Percentiles rank a stretch among this genome's conserved stretches.
Evolutionary conservation across 352 stramenopile genomes (phyloP).

Genomic region (Phytopythium oedochilum): DNA sequence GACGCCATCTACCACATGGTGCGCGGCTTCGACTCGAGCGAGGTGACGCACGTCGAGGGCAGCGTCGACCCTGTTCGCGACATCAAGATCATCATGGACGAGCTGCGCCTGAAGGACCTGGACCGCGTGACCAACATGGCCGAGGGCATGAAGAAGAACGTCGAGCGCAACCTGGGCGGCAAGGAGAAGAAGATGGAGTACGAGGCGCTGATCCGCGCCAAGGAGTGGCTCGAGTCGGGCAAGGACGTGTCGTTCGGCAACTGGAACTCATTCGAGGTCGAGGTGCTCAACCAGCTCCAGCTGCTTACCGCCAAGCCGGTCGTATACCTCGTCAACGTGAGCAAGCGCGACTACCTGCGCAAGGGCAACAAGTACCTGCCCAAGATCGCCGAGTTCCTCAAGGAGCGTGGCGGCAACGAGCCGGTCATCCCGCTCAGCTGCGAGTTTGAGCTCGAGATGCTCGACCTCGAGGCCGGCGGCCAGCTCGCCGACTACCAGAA

Average conservation of each 20-base stretch:
- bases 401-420: conserved; percentile 93
- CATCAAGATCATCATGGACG: conserved; percentile 98
- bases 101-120: conserved; percentile 98
- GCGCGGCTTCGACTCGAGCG: conserved; percentile 96
- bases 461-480: conserved; percentile 66
- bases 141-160: conserved; percentile 82
- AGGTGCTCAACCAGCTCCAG: conserved; percentile 91
- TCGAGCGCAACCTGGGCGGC: conserved; percentile 83
- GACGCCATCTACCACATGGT: conserved; percentile 99
- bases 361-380: conserved; percentile 98
- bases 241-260: conserved; percentile 91
- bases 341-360: conserved; percentile 97
- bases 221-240: conserved; percentile 76
- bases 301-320: conserved; percentile 93
- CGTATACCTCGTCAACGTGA: conserved; percentile 99
- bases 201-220: conserved; percentile 78
- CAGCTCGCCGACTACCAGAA: conserved; percentile 68
- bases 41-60: conserved; percentile 99
- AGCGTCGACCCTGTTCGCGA: conserved; percentile 98
- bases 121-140: conserved; percentile 81
- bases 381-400: conserved; percentile 97
- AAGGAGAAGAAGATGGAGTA: conserved; percentile 97
- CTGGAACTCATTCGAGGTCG: conserved; percentile 87
- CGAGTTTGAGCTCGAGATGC: conserved; percentile 96
- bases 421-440: conserved; percentile 97